Evolutionary conservation across 352 stramenopile genomes (phyloP).

Genomic region (Globisporangium carolinianum): DNA sequence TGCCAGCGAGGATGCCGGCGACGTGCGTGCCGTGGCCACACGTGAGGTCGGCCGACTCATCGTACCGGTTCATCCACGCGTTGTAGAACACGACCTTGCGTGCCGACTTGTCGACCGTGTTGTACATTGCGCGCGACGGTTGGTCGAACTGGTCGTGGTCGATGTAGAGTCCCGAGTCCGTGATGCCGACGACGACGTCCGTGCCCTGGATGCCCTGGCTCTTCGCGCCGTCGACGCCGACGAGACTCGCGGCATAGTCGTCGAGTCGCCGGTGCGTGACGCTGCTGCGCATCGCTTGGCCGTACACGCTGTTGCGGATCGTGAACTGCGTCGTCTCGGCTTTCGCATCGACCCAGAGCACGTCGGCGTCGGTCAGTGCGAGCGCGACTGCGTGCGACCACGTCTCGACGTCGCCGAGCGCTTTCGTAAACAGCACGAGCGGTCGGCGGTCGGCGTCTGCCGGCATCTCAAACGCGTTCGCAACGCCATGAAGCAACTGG

Average conservation of each 20-base stretch:
- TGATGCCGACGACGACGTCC: conserved; percentile 72
- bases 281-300: conserved; percentile 7
- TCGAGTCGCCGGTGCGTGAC: conserved; percentile 42
- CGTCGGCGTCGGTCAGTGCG: conserved; percentile 30
- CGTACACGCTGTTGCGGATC: conserved; percentile 16
- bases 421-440: conserved; percentile 42
- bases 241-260: conserved; percentile 44
- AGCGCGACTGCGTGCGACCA: conserved; percentile 56
- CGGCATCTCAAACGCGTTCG: conserved; percentile 50
- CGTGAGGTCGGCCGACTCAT: conserved; percentile 57
- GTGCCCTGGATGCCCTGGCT: conserved; percentile 59
- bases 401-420: conserved; percentile 38
- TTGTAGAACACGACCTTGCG: conserved; percentile 82
- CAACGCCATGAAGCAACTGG: conserved; percentile 34
- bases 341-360: conserved; percentile 61
- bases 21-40: conserved; percentile 89
- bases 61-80: conserved; percentile 51
- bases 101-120: conserved; percentile 25
- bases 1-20: conserved; percentile 68
- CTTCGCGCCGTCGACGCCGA: conserved; percentile 59
- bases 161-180: conserved; percentile 73
- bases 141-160: conserved; percentile 84
- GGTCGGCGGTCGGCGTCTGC: conserved; percentile 15
- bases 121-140: conserved; percentile 40
- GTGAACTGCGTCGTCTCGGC: conserved; percentile 27